Base-by-base conservation (phyloP, 2,329 filamentous ascomycete species). In the Mollisiaceae sp. region DNA sequence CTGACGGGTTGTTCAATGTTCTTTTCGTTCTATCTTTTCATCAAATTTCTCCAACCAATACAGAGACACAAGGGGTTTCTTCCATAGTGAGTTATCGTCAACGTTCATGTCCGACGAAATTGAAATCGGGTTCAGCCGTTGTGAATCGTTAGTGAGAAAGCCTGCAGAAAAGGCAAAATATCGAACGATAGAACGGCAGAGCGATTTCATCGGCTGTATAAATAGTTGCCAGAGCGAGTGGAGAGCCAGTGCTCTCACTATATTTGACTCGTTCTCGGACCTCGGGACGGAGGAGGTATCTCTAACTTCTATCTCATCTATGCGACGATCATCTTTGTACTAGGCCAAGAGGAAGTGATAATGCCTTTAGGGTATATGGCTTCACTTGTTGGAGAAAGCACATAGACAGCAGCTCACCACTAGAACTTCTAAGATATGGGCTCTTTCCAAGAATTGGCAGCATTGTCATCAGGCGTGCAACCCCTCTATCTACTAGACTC, bases 1-100 rank as follows among this genome's bases (percentile, higher is more conserved):
- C 73, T 72, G 73, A 75, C 70, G 70, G 65, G 66, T 60, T 43
- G 32, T 65, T 45, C n/a, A 39, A 45, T 58, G n/a, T 58, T 24
- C 22, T 45, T 52, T 39, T 39, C 18, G 14, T 57, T 57, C 20
- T 18, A 24, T 57, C 14, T 9, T 39, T 57, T 39, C 55, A 14
- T 36, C 50, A 8, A 27, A 12, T 6, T 32, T 54, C 18, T 24
- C 12, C 15, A 18, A 6, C 14, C 14, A 4, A 15, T 32, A 5
- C 50, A 15, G 32, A 22, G 8, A 8, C n/a, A 50, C 1, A 2
- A 24, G n/a, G 45, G n/a, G 6, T 22, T 45, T 18, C 15, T 45
- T 18, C 9, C n/a, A 20, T 8, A 18, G n/a, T 45, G 43, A 20
- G 18, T 8, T n/a, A 45, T 8, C 2, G 15, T 45, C 43, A 45